Evolutionary conservation across 768 basidiomycete genomes (phyloP).

Genomic region (Boletus sp.): DNA sequence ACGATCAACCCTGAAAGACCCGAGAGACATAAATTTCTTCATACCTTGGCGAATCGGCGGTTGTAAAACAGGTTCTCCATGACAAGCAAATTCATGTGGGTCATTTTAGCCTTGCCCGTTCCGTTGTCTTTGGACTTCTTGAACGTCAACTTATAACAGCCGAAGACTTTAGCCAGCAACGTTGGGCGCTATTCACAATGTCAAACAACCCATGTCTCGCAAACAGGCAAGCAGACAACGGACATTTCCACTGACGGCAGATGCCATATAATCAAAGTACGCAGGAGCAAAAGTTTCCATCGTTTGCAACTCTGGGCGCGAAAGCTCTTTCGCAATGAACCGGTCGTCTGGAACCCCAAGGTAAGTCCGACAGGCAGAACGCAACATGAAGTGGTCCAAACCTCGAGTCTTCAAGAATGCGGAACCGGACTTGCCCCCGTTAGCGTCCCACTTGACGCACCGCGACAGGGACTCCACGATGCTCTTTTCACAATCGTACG

Average conservation of each 20-base stretch:
- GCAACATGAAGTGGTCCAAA: constrained; percentile 31
- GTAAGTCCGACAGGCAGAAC: neutral
- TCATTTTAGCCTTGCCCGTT: constrained; percentile 65
- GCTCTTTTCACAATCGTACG: constrained; percentile 91
- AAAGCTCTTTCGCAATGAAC: constrained; percentile 97
- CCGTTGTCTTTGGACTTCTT: constrained; percentile 72
- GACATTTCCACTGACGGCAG: constrained; percentile 84
- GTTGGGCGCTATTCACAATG: constrained; percentile 71
- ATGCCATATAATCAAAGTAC: constrained; percentile 98
- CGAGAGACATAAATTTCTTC: neutral
- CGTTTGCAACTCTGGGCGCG: constrained; percentile 84
- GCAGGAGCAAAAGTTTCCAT: constrained; percentile 97
- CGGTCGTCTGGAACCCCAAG: constrained; percentile 73
- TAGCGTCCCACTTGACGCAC: constrained; percentile 95
- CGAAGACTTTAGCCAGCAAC: constrained; percentile 93
- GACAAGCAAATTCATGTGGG: constrained; percentile 92
- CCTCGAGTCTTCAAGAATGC: constrained; percentile 96
- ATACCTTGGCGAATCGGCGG: constrained; percentile 84
- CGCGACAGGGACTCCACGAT: constrained; percentile 92
- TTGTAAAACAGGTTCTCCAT: constrained; percentile 99
- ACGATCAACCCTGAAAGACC: constrained; percentile 1
- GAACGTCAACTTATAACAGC: constrained; percentile 93
- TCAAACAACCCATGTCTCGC: constrained; percentile 5
- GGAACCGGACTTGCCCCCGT: constrained; percentile 95
- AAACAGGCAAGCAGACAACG: constrained; percentile 25